Percentiles rank a stretch among this genome's conserved stretches.
phyloP scores from a whole-genome alignment of 202 grass and related monocot genomes.

The Panicum hallii region DNA sequence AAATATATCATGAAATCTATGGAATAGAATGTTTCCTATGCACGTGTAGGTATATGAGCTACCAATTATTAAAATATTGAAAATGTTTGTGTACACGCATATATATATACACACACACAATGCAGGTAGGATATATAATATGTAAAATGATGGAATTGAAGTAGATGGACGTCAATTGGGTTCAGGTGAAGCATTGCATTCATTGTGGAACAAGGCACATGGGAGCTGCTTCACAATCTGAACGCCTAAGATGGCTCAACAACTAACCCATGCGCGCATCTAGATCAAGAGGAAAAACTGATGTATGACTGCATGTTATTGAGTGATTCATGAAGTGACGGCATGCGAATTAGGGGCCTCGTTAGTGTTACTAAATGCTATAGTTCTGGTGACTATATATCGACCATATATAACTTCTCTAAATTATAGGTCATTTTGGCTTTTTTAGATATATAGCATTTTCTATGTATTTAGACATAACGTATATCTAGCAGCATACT shows the following conservation, averaged over 20 bases:
- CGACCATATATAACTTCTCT: background rate
- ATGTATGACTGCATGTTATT: background rate
- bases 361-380: background rate
- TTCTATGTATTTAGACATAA: too few relatives aligned
- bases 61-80: constrained; percentile 4
- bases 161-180: background rate
- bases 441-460: too few relatives aligned
- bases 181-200: constrained; percentile 59
- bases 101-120: background rate
- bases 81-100: background rate
- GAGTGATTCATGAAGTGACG: background rate
- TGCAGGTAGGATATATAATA: too few relatives aligned
- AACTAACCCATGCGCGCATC: background rate
- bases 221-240: constrained; percentile 31
- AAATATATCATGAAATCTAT: background rate
- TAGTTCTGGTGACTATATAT: background rate
- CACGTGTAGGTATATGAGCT: background rate
- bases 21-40: constrained; percentile 2
- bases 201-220: constrained; percentile 51
- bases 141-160: background rate
- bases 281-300: background rate
- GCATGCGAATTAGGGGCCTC: background rate
- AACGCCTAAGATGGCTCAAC: constrained; percentile 23
- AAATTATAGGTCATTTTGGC: too few relatives aligned
- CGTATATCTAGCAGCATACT: too few relatives aligned